phyloP scores from a whole-genome alignment of 1,284 basidiomycete genomes.

The Paramarasmius palmivorus region DNA sequence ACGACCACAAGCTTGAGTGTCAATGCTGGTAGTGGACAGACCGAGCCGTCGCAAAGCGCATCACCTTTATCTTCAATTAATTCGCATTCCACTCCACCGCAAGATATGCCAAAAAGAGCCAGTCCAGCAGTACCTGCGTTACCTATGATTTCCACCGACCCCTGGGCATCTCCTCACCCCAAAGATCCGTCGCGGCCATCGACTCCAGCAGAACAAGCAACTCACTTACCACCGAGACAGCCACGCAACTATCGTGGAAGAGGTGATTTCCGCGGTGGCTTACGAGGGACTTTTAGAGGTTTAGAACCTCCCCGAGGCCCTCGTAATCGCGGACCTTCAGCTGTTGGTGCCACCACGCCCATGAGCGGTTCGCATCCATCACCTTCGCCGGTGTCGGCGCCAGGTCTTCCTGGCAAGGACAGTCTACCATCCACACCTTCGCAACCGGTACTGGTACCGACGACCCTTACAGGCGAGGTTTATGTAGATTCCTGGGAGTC shows the following conservation, averaged over 20 bases:
- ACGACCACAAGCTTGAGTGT: no score
- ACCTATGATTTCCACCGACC: background rate
- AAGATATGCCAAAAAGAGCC: no score
- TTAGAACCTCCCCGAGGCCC: background rate
- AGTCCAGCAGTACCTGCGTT: no score
- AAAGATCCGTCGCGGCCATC: background rate
- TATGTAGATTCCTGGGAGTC: no score
- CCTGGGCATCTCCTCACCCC: background rate
- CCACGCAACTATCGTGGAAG: constrained; percentile 4
- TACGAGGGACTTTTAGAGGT: constrained; percentile 1
- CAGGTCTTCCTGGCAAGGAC: background rate
- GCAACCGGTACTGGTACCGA: no score
- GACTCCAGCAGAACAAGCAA: background rate
- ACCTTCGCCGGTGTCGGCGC: background rate
- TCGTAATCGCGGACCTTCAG: background rate
- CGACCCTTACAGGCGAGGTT: no score
- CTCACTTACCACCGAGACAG: background rate
- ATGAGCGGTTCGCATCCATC: background rate
- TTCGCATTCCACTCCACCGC: no score
- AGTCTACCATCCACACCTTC: background rate
- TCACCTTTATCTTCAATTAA: no score
- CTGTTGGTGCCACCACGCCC: background rate
- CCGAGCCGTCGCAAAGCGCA: no score
- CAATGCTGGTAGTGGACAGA: no score
- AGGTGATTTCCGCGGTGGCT: constrained; percentile 2